Conservation (phyloP, 78 protist genomes). For the Pelomyxa schiedti region DNA sequence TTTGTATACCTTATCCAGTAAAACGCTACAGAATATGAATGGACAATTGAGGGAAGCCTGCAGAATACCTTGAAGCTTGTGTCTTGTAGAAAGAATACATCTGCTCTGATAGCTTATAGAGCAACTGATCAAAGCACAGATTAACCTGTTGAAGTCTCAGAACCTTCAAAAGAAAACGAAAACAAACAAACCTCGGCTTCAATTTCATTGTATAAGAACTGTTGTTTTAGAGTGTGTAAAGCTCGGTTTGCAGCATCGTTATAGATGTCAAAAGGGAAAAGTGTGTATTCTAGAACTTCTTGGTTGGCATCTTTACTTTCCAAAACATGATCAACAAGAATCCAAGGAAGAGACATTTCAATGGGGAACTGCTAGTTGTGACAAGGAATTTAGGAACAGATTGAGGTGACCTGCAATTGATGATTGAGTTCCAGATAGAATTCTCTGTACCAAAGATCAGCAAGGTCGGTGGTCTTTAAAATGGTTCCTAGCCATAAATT, state of each 20-base stretch:
- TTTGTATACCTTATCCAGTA: conserved; percentile 45
- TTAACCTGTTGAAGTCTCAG: conserved; percentile 21
- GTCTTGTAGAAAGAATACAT: conserved; percentile 58
- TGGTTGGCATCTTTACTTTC: conserved; percentile 13
- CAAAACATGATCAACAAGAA: conserved; percentile 64
- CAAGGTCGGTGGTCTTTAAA: conserved; percentile 46
- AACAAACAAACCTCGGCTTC: conserved; percentile 87
- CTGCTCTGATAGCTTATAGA: conserved; percentile 53
- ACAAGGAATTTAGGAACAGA: not conserved
- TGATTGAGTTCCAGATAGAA: conserved; percentile 65
- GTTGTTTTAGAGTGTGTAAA: conserved; percentile 31
- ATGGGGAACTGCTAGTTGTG: conserved; percentile 63
- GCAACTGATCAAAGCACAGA: conserved; percentile 73
- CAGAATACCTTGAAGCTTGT: conserved; percentile 31
- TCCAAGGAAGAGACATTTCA: conserved; percentile 77
- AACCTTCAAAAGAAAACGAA: not conserved
- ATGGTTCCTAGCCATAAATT: conserved; percentile 9
- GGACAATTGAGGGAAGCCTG: not conserved
- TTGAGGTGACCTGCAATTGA: conserved; percentile 32
- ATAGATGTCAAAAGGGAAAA: conserved; percentile 74
- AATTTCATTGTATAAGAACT: conserved; percentile 69
- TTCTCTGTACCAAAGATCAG: conserved; percentile 78
- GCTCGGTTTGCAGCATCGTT: conserved; percentile 73
- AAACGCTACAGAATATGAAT: too few species aligned
- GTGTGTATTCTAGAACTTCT: conserved; percentile 26